Conservation (phyloP, 129 eudicot species). For the Flaveria brownii region DNA sequence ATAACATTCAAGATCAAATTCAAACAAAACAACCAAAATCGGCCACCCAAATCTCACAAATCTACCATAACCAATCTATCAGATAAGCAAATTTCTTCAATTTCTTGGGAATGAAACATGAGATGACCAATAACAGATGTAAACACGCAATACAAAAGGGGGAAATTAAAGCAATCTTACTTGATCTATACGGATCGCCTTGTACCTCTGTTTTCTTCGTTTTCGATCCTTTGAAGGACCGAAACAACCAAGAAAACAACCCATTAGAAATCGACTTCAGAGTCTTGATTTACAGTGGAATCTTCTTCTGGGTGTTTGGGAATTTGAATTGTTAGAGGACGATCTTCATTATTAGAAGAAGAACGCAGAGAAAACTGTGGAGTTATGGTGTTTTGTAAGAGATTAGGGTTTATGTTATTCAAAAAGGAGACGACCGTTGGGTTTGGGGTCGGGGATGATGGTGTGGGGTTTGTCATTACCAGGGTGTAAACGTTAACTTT, state of each 20-base stretch:
- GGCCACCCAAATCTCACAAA: neutral
- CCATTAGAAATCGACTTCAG: constrained; percentile 45
- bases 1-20: neutral
- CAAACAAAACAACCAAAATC: neutral
- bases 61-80: neutral
- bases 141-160: neutral
- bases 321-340: constrained; percentile 17
- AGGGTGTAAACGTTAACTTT: constrained; percentile 33
- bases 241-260: constrained; percentile 97
- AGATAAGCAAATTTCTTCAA: neutral
- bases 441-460: constrained; percentile 8
- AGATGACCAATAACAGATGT: too few species aligned
- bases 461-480: constrained; percentile 17
- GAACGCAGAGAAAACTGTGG: constrained; percentile 50
- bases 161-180: constrained; percentile 39
- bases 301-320: neutral
- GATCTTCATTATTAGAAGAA: constrained; percentile 34
- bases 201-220: constrained; percentile 49
- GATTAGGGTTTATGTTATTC: constrained; percentile 43
- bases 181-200: constrained; percentile 49
- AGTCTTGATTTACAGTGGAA: constrained; percentile 32
- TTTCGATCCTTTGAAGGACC: constrained; percentile 64
- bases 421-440: constrained; percentile 72
- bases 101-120: constrained; percentile 8
- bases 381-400: constrained; percentile 25